Evolutionary conservation across 78 protist genomes (phyloP).

Genomic region (Dictyostelium firmibasis): DNA sequence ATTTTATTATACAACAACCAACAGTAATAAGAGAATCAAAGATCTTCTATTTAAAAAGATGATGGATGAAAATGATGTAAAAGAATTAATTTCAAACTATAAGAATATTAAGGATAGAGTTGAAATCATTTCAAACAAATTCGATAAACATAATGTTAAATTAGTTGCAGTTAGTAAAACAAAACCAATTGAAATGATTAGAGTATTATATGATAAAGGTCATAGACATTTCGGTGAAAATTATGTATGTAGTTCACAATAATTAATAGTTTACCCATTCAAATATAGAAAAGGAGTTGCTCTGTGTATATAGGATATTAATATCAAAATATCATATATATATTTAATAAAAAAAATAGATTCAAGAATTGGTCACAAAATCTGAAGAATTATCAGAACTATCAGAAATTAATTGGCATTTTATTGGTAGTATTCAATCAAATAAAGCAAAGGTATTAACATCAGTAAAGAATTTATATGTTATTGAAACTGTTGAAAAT

Average conservation of each 20-base stretch:
- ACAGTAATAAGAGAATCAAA: neutral
- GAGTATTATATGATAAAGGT: constrained; percentile 49
- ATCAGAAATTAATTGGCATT: constrained; percentile 75
- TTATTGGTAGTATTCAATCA: constrained; percentile 77
- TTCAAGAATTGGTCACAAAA: constrained; percentile 67
- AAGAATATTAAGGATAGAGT: neutral
- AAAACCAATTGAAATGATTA: constrained; percentile 60
- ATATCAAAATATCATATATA: too few relatives aligned
- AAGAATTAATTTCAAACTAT: constrained; percentile 16
- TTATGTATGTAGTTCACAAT: too few relatives aligned
- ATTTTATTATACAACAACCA: neutral
- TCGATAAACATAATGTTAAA: neutral
- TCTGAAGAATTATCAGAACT: constrained; percentile 58
- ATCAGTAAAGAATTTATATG: constrained; percentile 3
- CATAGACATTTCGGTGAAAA: constrained; percentile 82
- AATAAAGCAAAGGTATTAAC: constrained; percentile 44
- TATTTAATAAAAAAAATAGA: constrained; percentile 33
- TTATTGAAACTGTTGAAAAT: constrained; percentile 40
- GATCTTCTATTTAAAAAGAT: neutral
- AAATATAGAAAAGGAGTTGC: too few relatives aligned
- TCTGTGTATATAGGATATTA: too few relatives aligned
- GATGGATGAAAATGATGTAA: constrained; percentile 6
- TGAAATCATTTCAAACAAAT: neutral
- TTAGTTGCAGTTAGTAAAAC: constrained; percentile 80
- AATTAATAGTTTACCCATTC: too few relatives aligned